A percentile compares a stretch with the other conserved stretches of the same genome.
Conservation (phyloP, 2,329 filamentous ascomycete genomes). For the Neoarthrinium moseri region DNA sequence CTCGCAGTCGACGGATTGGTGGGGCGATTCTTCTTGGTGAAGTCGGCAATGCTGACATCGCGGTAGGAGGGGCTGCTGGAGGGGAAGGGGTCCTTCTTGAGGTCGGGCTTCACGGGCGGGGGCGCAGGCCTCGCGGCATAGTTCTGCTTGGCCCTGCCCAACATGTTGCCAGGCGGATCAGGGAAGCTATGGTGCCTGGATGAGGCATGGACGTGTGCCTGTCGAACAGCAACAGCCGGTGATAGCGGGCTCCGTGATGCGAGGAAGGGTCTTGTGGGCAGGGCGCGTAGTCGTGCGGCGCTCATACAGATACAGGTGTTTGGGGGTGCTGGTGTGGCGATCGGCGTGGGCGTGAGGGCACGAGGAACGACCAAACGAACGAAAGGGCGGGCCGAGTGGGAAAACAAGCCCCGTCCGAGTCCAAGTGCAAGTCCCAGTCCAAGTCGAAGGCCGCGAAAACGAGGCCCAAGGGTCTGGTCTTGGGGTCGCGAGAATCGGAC, state of each 20-base stretch:
- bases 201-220: constrained; percentile 11
- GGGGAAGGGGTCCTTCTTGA: constrained; percentile 54
- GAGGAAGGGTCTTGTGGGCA: constrained; percentile 20
- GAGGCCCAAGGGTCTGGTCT: too few species aligned
- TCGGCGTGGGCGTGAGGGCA: not conserved
- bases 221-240: not conserved
- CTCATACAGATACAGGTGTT: constrained; percentile 19
- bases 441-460: too few species aligned
- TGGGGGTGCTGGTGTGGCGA: constrained; percentile 1
- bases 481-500: too few species aligned
- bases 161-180: constrained; percentile 20
- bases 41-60: constrained; percentile 49
- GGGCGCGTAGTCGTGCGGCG: constrained; percentile 14
- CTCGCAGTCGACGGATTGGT: constrained; percentile 31
- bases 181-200: constrained; percentile 7
- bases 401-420: too few species aligned
- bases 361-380: too few species aligned
- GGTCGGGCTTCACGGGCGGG: constrained; percentile 23
- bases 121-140: constrained; percentile 33
- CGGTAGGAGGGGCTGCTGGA: constrained; percentile 51
- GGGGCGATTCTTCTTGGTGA: constrained; percentile 44
- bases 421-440: too few species aligned
- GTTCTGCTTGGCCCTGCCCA: constrained; percentile 23
- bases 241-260: constrained; percentile 7
- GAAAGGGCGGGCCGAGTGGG: too few species aligned